A percentile compares a stretch with the other conserved stretches of the same genome.
These are phyloP conservation scores for Bothia castanella DNA, from an alignment of 1,284 basidiomycete genomes.

Conservation along the genomic window DNA sequence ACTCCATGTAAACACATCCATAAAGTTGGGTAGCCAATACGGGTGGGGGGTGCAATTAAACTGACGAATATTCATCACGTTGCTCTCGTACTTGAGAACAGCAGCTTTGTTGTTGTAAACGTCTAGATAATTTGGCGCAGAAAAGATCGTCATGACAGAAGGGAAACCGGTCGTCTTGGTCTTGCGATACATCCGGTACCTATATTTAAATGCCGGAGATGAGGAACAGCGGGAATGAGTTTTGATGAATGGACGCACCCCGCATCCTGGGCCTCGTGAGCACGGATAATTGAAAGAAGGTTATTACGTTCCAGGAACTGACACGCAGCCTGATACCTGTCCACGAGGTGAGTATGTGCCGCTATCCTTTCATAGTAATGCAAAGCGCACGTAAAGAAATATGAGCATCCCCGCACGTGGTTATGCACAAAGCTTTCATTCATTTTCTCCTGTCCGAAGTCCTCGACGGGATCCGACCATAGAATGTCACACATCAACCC, in stretches of 20 bases:
- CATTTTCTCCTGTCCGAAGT: constrained; percentile 89
- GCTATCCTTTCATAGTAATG: not conserved
- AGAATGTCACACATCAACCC: constrained; percentile 95
- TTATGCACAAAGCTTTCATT: constrained; percentile 87
- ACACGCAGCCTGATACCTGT: constrained; percentile 85
- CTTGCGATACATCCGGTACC: constrained; percentile 96
- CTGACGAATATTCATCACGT: constrained; percentile 94
- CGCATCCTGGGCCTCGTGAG: constrained; percentile 94
- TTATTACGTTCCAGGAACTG: constrained; percentile 93
- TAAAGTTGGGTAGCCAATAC: constrained; percentile 93
- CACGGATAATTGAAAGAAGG: constrained; percentile 90
- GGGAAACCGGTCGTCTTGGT: constrained; percentile 91
- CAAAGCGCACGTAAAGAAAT: constrained; percentile 79
- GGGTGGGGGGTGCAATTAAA: constrained; percentile 96
- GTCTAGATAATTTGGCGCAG: constrained; percentile 93
- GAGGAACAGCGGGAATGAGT: not conserved
- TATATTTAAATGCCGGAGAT: constrained; percentile 29
- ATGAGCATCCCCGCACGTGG: constrained; percentile 92
- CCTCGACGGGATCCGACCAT: constrained; percentile 93
- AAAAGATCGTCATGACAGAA: constrained; percentile 96
- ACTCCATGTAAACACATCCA: constrained; percentile 93
- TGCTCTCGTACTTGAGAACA: constrained; percentile 94
- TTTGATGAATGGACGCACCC: constrained; percentile 52
- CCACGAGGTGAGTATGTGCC: constrained; percentile 4
- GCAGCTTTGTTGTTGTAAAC: constrained; percentile 97